These are phyloP conservation scores for Cryphonectria radicalis DNA, from an alignment of 2,329 filamentous ascomycete genomes.

Conservation along the genomic window DNA sequence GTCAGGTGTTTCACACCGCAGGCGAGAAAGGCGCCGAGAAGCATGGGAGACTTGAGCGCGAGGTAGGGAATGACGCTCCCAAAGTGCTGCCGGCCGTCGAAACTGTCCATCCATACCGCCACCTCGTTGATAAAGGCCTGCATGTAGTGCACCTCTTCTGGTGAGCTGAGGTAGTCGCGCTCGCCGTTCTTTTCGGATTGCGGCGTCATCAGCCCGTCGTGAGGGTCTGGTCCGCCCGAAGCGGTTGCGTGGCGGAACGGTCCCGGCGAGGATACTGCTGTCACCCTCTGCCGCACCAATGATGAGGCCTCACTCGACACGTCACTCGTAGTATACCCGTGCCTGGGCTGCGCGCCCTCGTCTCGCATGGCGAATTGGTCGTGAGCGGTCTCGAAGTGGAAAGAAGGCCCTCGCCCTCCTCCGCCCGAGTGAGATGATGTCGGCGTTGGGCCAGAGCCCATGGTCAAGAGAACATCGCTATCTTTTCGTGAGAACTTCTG, in stretches of 20 bases:
- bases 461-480: constrained; percentile 20
- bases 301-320: constrained; percentile 46
- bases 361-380: constrained; percentile 34
- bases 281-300: constrained; percentile 40
- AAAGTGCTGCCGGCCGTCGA: constrained; percentile 87
- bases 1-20: constrained; percentile 85
- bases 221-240: constrained; percentile 42
- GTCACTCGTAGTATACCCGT: constrained; percentile 42
- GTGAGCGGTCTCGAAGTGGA: constrained; percentile 24
- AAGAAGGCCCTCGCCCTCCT: constrained; percentile 28
- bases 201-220: constrained; percentile 45
- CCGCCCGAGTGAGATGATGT: constrained; percentile 33
- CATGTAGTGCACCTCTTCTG: constrained; percentile 86
- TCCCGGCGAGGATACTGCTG: constrained; percentile 38
- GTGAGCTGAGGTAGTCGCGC: constrained; percentile 69
- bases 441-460: constrained; percentile 31
- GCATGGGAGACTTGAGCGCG: constrained; percentile 80
- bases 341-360: constrained; percentile 33
- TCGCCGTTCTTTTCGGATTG: constrained; percentile 47
- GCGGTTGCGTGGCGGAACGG: constrained; percentile 30
- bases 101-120: constrained; percentile 90
- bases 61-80: constrained; percentile 82
- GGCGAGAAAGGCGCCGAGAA: constrained; percentile 85
- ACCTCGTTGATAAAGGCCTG: constrained; percentile 92
- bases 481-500: constrained; percentile 22